Percentiles rank a stretch among this genome's conserved stretches.
These are phyloP conservation scores for Filosporella fistucella DNA, from an alignment of 495 filamentous ascomycete species.

Conservation along the genomic window DNA sequence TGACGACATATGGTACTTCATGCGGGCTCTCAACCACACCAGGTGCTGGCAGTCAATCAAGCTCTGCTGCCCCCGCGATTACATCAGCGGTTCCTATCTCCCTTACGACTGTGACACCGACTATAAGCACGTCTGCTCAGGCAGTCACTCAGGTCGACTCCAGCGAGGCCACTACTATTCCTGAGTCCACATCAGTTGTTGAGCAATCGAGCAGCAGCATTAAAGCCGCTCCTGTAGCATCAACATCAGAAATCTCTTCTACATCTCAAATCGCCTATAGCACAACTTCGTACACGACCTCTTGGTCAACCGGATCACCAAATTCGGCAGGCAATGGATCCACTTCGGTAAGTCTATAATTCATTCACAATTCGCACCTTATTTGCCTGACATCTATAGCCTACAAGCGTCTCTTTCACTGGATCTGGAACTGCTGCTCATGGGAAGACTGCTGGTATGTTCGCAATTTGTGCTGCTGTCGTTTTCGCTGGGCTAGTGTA, in stretches of 20 bases:
- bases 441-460: background rate
- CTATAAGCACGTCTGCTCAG: conserved; percentile 7
- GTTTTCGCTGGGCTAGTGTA: background rate
- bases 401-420: background rate
- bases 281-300: background rate
- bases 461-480: background rate
- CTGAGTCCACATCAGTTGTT: background rate
- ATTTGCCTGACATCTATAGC: background rate
- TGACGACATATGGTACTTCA: conserved; percentile 27
- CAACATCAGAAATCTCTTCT: background rate
- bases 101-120: background rate
- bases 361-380: background rate
- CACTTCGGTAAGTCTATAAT: background rate
- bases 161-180: background rate
- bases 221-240: background rate
- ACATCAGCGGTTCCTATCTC: background rate
- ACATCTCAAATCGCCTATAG: background rate
- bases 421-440: background rate
- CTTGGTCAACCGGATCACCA: background rate
- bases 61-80: background rate
- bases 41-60: conserved; percentile 1
- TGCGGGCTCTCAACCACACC: conserved; percentile 39
- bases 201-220: background rate
- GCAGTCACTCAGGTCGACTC: background rate
- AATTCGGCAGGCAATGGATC: background rate